Evolutionary conservation across 768 basidiomycete genomes (phyloP), one percentile per base, ranked within the genome.

Genomic region (Pulveroboletus ravenelii): DNA sequence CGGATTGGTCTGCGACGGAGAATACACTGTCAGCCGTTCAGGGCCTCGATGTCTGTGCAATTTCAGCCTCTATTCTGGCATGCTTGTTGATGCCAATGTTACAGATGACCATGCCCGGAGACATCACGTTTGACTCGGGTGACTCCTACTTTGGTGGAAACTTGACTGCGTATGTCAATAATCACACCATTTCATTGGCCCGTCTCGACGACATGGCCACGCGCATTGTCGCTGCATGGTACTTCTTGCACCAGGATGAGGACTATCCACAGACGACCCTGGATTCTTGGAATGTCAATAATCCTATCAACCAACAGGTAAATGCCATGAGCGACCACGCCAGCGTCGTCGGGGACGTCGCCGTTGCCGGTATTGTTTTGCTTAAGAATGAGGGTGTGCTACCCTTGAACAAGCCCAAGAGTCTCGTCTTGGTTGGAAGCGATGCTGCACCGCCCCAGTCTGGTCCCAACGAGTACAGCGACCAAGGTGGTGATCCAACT

Each of bases 141-240:
- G 58, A 20, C n/a, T 64, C 60, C 29, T 84, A 79, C 66, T 86
- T 85, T 50, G 89, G 89, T 4, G 66, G 68, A 32, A 76, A 76
- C 47, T 69, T 90, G 9, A 78, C 81, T 1, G 62, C 70, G 29
- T 80, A 78, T 10, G 84, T 89, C 14, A 71, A 77, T 51, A 80
- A 78, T 37, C 79, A 83, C 15, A 70, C 75, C 30, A 83, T 92
- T 6, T 68, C 82, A 0, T 67, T 76, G 56, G 62, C 75, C 18
- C 78, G 84, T 32, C 70, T 87, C n/a, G 76, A 82, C 60, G 82
- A 90, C 62, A 77, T 88, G 76, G 87, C 86, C 1, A 78, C 78
- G 3, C 80, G 87, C 17, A 83, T 89, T 51, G 62, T 89, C 10
- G 84, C 85, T 15, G 76, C 77, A 7, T 89, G 81, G 77, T 83